Conservation (phyloP, 2,329 filamentous ascomycete genomes). For the Nannizziopsis arthrosporioides region DNA sequence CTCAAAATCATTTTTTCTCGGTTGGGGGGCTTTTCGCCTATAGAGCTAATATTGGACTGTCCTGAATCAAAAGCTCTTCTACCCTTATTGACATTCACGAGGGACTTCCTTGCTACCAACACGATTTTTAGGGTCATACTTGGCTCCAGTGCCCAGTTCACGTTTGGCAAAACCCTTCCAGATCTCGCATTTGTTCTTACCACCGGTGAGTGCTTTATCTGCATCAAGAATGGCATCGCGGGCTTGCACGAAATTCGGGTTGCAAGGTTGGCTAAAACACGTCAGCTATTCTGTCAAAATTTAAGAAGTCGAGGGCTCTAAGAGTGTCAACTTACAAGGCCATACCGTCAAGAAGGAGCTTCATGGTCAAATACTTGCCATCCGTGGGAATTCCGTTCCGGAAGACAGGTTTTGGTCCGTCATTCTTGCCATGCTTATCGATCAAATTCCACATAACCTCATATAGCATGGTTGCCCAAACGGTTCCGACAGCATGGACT, state of each 20-base stretch:
- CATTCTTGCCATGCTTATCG: slow-evolving; percentile 13
- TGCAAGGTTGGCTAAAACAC: slow-evolving; percentile 11
- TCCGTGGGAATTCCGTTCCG: slow-evolving; percentile 11
- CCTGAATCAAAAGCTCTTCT: too few species aligned
- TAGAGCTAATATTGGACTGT: too few species aligned
- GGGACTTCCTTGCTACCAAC: slow-evolving; percentile 6
- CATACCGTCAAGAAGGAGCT: slow-evolving; percentile 14
- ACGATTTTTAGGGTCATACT: slow-evolving; percentile 1
- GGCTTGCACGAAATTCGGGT: slow-evolving; percentile 14
- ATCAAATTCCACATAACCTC: slow-evolving; percentile 15
- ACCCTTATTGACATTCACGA: not conserved
- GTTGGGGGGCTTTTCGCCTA: too few species aligned
- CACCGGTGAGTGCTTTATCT: slow-evolving; percentile 12
- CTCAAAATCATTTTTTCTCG: too few species aligned
- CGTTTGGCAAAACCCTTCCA: slow-evolving; percentile 14
- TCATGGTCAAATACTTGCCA: slow-evolving; percentile 12
- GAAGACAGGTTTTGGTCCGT: slow-evolving; percentile 7
- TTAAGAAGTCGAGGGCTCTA: not conserved
- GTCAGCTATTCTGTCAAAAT: not conserved
- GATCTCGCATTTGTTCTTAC: slow-evolving; percentile 11
- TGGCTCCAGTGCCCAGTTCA: slow-evolving; percentile 9
- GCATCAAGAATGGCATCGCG: slow-evolving; percentile 14
- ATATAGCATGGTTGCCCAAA: slow-evolving; percentile 14
- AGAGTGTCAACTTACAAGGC: slow-evolving; percentile 11
- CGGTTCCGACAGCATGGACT: slow-evolving; percentile 13